Evolutionary conservation across 768 basidiomycete species (phyloP), one percentile per base, ranked within the genome.

Genomic region (Multifurca ochricompacta): DNA sequence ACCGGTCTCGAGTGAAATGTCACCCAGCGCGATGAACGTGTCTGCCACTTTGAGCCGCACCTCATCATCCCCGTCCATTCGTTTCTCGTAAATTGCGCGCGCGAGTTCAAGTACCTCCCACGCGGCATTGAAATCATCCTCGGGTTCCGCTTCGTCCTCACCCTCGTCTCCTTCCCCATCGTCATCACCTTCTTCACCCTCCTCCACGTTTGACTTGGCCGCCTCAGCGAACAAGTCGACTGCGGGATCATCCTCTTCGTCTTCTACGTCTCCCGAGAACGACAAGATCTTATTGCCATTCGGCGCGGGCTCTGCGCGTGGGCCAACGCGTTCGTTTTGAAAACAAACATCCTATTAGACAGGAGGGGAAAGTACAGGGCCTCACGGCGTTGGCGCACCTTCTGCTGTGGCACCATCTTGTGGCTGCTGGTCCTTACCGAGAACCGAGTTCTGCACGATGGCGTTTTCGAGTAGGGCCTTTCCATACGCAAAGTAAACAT

Each of bases 31-130:
- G 53, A 94, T 83, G 67, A 87, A 94, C 2, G 87, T 89, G 58
- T 97, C 93, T 3, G 95, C 95, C 47, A 95, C 75, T 71, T 88
- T 90, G 49, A 95, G 77, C 65, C 79, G 83, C 32, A 80, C 68
- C 51, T 78, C 77, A 13, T 86, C 83, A 39, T 78, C 76, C 25
- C 77, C 79, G 8, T 75, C 72, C 59, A 73, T 73, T 57, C 78
- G 76, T 67, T 85, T 87, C 59, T 83, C 81, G 63, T 90, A 93
- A 55, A 95, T 85, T 10, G 85, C 81, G 36, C 94, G 77, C 19
- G 95, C 94, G 52, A 95, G 81, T 62, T 99, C 96, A n/a, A 99
- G 75, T 3, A 95, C 85, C 65, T 96, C 90, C 93, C 95, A 99
- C 11, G 96, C 92, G 23, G 91, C 91, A 61, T 95, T 96, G 68